phyloP scores from a whole-genome alignment of 192 early-diverging fungal species.

The Jimgerdemannia flammicorona region DNA sequence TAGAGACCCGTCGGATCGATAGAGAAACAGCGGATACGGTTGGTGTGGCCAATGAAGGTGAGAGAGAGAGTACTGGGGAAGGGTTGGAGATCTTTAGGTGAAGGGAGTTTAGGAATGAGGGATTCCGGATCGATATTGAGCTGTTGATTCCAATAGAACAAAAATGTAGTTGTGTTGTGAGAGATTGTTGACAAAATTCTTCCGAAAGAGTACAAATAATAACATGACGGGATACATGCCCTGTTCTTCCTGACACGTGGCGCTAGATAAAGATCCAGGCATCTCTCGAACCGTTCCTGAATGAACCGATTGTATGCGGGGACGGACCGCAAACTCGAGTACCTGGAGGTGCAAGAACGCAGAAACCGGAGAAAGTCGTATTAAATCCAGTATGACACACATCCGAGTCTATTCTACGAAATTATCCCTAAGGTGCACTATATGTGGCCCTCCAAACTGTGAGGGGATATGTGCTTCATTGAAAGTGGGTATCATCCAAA shows the following conservation, averaged over 20 bases:
- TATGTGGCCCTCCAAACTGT: too few relatives aligned
- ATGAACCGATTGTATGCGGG: constrained; percentile 88
- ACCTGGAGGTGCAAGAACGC: constrained; percentile 24
- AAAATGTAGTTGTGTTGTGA: background rate
- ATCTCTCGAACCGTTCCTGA: constrained; percentile 94
- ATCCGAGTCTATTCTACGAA: too few relatives aligned
- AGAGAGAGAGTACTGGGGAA: constrained; percentile 84
- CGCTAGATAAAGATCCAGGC: constrained; percentile 94
- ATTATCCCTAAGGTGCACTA: background rate
- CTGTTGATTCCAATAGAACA: constrained; percentile 19
- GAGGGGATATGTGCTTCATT: too few relatives aligned
- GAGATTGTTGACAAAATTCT: background rate
- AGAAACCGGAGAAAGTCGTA: background rate
- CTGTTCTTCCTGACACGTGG: constrained; percentile 88
- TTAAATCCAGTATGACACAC: too few relatives aligned
- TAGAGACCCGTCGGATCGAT: constrained; percentile 91
- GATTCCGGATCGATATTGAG: constrained; percentile 87
- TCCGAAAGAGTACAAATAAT: background rate
- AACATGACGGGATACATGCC: constrained; percentile 22
- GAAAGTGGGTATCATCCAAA: too few relatives aligned
- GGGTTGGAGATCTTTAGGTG: constrained; percentile 90
- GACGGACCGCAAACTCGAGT: constrained; percentile 73
- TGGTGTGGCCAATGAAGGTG: constrained; percentile 79
- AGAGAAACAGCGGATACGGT: constrained; percentile 76
- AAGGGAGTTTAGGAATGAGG: constrained; percentile 93